phyloP scores from a whole-genome alignment of 345 rosid genomes.

The Sonneratia caseolaris region DNA sequence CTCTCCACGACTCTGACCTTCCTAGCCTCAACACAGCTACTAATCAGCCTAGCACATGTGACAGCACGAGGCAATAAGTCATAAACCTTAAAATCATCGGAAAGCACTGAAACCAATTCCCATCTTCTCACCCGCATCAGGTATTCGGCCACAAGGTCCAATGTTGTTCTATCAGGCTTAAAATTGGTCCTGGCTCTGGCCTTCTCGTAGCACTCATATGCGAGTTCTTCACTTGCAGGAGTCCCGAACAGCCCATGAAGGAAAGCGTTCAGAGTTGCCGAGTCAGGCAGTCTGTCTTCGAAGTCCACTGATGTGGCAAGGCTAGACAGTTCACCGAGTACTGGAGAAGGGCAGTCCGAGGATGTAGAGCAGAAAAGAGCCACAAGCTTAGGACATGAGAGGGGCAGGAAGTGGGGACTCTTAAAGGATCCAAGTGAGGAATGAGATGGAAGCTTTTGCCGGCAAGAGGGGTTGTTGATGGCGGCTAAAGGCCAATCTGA shows the following conservation, averaged over 20 bases:
- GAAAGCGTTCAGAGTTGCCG: constrained; percentile 28
- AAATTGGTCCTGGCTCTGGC: constrained; percentile 43
- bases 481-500: constrained; percentile 35
- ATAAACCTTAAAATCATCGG: constrained; percentile 40
- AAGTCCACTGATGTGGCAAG: constrained; percentile 7
- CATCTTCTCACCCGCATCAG: constrained; percentile 46
- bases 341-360: constrained; percentile 37
- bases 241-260: constrained; percentile 34
- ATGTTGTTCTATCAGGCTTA: constrained; percentile 31
- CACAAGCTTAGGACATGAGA: constrained; percentile 15
- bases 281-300: constrained; percentile 16
- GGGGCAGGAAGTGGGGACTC: constrained; percentile 16
- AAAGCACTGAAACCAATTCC: constrained; percentile 42
- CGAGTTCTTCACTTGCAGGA: constrained; percentile 29
- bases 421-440: constrained; percentile 16
- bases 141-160: constrained; percentile 50
- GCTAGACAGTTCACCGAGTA: constrained; percentile 38
- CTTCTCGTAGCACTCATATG: constrained; percentile 47
- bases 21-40: constrained; percentile 42
- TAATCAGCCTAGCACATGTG: constrained; percentile 50
- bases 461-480: constrained; percentile 13
- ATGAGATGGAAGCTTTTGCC: constrained; percentile 7
- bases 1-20: constrained; percentile 39
- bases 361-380: constrained; percentile 14
- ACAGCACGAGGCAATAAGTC: constrained; percentile 45